Percentiles rank a stretch among this genome's conserved stretches.
phyloP scores from a whole-genome alignment of 2,329 filamentous ascomycete species.

The Claviceps arundinis region DNA sequence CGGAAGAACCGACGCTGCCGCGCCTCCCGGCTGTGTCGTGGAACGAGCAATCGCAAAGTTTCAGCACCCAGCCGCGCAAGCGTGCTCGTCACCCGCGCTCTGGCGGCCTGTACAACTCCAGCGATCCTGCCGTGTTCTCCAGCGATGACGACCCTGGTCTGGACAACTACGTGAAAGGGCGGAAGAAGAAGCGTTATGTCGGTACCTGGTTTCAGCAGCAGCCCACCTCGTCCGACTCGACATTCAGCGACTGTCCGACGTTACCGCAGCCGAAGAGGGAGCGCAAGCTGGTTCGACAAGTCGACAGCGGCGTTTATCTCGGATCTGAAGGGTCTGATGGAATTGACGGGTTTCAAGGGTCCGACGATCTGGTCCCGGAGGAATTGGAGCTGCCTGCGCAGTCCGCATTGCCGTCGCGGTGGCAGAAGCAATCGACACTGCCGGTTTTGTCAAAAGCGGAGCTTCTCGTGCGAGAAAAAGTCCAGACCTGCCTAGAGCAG shows the following conservation, averaged over 20 bases:
- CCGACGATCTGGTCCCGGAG: conserved; percentile 25
- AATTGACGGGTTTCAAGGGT: conserved; percentile 37
- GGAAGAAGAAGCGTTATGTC: conserved; percentile 48
- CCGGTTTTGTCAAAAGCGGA: conserved; percentile 27
- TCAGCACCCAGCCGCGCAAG: conserved; percentile 27
- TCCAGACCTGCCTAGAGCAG: conserved; percentile 41
- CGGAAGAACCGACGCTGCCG: conserved; percentile 29
- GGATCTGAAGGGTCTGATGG: conserved; percentile 36
- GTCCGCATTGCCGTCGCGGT: conserved; percentile 26
- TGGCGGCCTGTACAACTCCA: conserved; percentile 40
- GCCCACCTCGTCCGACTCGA: conserved; percentile 35
- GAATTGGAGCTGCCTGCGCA: conserved; percentile 18
- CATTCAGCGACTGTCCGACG: conserved; percentile 26
- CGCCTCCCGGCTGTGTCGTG: conserved; percentile 24
- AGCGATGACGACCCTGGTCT: conserved; percentile 57
- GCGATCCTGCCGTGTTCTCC: conserved; percentile 58
- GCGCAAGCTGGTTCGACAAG: conserved; percentile 41
- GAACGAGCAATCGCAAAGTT: conserved; percentile 25
- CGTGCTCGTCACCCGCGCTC: conserved; percentile 20
- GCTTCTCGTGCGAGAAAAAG: conserved; percentile 28
- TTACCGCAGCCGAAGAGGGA: conserved; percentile 26
- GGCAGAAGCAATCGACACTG: conserved; percentile 16
- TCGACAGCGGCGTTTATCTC: conserved; percentile 59
- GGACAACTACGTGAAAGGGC: conserved; percentile 47
- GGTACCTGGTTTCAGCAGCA: conserved; percentile 57